Conservation (phyloP, 2,329 filamentous ascomycete species). For the Aspergillus jensenii region DNA sequence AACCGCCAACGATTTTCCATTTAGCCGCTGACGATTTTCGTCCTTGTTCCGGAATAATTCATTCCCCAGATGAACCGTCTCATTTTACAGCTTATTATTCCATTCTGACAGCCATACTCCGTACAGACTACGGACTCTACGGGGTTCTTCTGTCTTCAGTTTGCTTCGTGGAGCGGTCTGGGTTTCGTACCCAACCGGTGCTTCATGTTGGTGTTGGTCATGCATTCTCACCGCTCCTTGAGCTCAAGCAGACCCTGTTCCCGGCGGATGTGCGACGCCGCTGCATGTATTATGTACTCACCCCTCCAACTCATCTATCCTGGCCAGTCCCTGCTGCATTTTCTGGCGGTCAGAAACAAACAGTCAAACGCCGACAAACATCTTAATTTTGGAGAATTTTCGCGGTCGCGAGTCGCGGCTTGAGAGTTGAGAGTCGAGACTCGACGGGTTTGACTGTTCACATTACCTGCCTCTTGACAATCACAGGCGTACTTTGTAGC, state of each 20-base stretch:
- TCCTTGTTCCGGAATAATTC: not conserved
- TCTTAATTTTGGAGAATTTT: not conserved
- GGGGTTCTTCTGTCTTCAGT: not conserved
- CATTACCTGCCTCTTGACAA: not conserved
- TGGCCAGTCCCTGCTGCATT: not conserved
- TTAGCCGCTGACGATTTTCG: not conserved
- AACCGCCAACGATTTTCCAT: not conserved
- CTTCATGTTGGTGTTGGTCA: not conserved
- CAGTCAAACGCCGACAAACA: constrained; percentile 1
- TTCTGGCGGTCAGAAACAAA: constrained; percentile 8
- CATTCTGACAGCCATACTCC: too few species aligned
- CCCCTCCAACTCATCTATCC: not conserved
- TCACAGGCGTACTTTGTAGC: constrained; percentile 1
- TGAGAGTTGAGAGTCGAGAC: not conserved
- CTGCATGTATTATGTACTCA: constrained; percentile 2
- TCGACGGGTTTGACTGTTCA: not conserved
- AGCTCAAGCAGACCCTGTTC: not conserved
- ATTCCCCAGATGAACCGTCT: not conserved
- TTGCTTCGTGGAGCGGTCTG: not conserved
- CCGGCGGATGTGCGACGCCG: not conserved
- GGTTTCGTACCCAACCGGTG: not conserved
- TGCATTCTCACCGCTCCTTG: constrained; percentile 1
- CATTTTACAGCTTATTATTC: too few species aligned
- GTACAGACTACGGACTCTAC: too few species aligned
- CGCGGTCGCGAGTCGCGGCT: too few species aligned